Conservation (phyloP, 2,329 filamentous ascomycete genomes). For the Fusarium staphyleae region DNA sequence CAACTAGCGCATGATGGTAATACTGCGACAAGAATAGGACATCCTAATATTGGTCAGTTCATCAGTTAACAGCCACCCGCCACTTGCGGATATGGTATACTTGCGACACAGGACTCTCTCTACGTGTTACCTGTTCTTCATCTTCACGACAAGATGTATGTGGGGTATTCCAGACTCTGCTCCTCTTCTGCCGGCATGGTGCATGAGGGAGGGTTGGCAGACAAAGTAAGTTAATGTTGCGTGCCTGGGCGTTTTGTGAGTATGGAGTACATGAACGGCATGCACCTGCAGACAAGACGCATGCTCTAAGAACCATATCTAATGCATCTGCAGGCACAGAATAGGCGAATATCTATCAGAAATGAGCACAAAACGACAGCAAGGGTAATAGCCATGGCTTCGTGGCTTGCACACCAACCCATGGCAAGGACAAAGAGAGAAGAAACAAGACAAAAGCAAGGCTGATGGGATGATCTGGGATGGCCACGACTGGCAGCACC, state of each 20-base stretch:
- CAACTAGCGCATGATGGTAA: constrained; percentile 4
- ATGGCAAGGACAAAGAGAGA: constrained; percentile 17
- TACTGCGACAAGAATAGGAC: constrained; percentile 1
- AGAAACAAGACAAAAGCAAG: constrained; percentile 25
- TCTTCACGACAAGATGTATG: constrained; percentile 14
- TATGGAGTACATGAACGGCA: not conserved
- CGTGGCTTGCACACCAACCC: constrained; percentile 5
- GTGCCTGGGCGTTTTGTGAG: constrained; percentile 9
- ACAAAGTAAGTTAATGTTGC: constrained; percentile 17
- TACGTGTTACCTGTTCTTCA: constrained; percentile 16
- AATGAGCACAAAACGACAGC: constrained; percentile 8
- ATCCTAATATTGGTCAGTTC: not conserved
- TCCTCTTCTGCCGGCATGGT: constrained; percentile 1
- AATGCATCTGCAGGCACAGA: not conserved
- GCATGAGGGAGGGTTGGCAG: constrained; percentile 16
- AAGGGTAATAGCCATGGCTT: not conserved
- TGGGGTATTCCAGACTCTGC: constrained; percentile 9
- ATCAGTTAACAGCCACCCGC: constrained; percentile 5
- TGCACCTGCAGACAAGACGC: not conserved
- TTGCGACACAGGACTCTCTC: constrained; percentile 10
- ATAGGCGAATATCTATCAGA: not conserved
- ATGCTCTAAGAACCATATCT: constrained; percentile 1
- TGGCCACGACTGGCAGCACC: constrained; percentile 36
- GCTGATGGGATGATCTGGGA: too few relatives aligned
- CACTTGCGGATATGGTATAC: constrained; percentile 2